Evolutionary conservation across 805 yeast species (phyloP).

Genomic region (Yarrowia hollandica): DNA sequence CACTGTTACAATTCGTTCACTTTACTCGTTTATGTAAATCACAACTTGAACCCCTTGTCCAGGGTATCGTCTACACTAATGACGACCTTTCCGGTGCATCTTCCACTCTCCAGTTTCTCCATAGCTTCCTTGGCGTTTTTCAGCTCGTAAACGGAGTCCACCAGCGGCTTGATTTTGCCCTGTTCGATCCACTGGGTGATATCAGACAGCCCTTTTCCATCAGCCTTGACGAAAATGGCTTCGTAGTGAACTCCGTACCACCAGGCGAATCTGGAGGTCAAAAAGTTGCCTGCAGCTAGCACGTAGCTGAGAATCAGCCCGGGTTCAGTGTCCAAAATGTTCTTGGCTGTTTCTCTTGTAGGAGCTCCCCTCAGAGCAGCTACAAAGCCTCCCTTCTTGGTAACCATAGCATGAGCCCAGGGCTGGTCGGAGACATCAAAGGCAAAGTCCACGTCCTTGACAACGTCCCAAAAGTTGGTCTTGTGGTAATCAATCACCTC

Average conservation of each 20-base stretch:
- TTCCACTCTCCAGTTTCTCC: constrained; percentile 29
- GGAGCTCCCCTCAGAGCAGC: constrained; percentile 31
- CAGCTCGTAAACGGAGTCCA: constrained; percentile 30
- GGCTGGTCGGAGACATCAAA: constrained; percentile 33
- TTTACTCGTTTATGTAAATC: too few species aligned
- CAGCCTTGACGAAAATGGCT: constrained; percentile 20
- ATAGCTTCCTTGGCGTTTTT: constrained; percentile 31
- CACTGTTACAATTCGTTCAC: too few species aligned
- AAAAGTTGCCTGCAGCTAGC: constrained; percentile 9
- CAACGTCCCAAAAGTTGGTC: constrained; percentile 30
- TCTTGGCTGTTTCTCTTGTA: background rate
- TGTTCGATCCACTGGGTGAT: constrained; percentile 30
- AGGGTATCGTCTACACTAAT: constrained; percentile 27
- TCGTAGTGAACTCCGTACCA: constrained; percentile 29
- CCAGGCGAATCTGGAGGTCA: background rate
- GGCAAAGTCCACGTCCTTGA: constrained; percentile 33
- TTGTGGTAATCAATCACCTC: constrained; percentile 36
- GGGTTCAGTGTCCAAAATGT: background rate
- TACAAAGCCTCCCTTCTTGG: constrained; percentile 32
- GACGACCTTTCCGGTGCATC: constrained; percentile 34
- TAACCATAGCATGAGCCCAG: constrained; percentile 28
- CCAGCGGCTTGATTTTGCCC: constrained; percentile 32
- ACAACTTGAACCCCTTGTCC: background rate
- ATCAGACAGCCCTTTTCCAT: constrained; percentile 6
- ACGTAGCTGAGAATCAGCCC: background rate